Base-by-base conservation (phyloP, 352 stramenopile species). In the Globisporangium recalcitrans region DNA sequence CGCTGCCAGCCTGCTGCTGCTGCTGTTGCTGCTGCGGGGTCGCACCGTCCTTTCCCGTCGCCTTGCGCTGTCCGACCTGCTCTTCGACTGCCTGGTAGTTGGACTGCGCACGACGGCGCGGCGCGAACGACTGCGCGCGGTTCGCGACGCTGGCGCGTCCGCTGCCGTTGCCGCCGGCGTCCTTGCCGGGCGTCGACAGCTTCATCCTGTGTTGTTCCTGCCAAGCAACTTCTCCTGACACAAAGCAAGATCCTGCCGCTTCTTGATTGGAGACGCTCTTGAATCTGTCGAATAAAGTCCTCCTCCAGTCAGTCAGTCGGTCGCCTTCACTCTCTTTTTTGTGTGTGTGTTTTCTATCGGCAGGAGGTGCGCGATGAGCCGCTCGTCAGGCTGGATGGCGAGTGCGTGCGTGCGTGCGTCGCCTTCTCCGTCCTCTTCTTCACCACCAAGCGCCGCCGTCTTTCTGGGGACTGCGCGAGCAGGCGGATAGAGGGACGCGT, bases 81-180 rank as follows among this genome's bases (percentile, higher is more conserved):
- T 68, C 62, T 51, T 90, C 80, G 11, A 93, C 70, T 44, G 73
- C 88, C 72, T 93, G 84, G 69, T 93, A 93, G 69, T 93, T 93
- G 58, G 84, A 93, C 26, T 68, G 29, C 36, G 82, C 80, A 49
- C 82, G 82, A 2, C 82, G 78, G 3, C 82, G 80, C 31, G 60
- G 60, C 16, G 60, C 52, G 44, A 66, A 66, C 29, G 52, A 47
- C 16, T 60, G 52, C 24, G 60, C 31, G 42, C 60, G 52, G 60
- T 66, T 66, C 29, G 60, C 60, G 9, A 66, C 40, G 32, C 60
- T 66, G 22, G 52, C 52, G 42, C 60, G 60, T 32, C 60, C 60
- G 29, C 51, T 44, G 42, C 52, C 36, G 34, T 51, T 57, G 16
- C 26, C 29, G 26, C 13, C 22, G 4, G 44, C 22, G 11, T 66